Evolutionary conservation across 2,329 filamentous ascomycete species (phyloP), one percentile per base, ranked within the genome.

Genomic region (Phialophora macrospora): DNA sequence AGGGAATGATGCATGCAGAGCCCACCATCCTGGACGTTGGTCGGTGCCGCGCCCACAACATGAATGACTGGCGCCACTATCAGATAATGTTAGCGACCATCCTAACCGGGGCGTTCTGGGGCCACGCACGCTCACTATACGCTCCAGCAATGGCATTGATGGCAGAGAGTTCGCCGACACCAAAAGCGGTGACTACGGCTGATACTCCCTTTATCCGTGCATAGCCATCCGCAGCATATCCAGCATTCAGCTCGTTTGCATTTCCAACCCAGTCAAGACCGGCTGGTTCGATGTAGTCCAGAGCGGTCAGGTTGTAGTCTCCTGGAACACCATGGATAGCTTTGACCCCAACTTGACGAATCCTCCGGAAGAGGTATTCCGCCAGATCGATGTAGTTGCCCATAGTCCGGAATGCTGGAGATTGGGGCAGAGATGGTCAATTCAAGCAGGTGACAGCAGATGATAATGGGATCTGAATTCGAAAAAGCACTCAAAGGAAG

Each of bases 161-260:
- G 12, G 73, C 71, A 58, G 73, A 75, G 24, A 82, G 75, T 67
- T 84, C 82, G 8, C 86, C 86, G 1, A 88, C 86, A 4, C 85
- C 86, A 70, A 87, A 87, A 0, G 86, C 87, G 0, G 86, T 88
- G 34, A 88, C 2, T 83, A 72, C 38, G 1, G 67, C 70, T 38
- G 70, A 66, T 4, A 72, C 60, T 32, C 71, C 70, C 55, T 60
- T 38, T 66, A 91, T 84, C 68, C 90, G 85, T 63, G 89, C 89
- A 75, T 93, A 93, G 26, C 90, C 90, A 78, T 93, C 90, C n/a
- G 90, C 89, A 30, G 90, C 90, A 73, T 93, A 93, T 20, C 88
- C 89, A 61, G 84, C 84, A 74, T 87, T 86, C 60, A 88, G 79
- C 74, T 88, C 85, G 74, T 88, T 88, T 74, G 81, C 83, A 72